A percentile compares a stretch with the other conserved stretches of the same genome.
Conservation (phyloP, 805 yeast genomes). For the Kazachstania kunashirensis region DNA sequence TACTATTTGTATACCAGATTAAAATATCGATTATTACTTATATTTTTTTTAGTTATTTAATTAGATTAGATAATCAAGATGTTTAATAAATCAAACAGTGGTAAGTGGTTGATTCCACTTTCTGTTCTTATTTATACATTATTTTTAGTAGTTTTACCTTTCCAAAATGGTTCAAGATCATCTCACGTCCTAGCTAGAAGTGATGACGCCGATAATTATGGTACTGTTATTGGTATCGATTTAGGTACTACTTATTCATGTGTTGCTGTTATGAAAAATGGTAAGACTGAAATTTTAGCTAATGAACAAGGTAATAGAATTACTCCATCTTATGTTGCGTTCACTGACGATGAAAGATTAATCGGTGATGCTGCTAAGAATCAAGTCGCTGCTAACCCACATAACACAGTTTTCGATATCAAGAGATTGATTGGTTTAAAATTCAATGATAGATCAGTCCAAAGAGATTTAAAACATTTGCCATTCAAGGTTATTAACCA, state of each 20-base stretch:
- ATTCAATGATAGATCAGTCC: slow-evolving; percentile 66
- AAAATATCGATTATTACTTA: not conserved
- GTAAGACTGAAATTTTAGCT: slow-evolving; percentile 85
- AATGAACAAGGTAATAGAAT: slow-evolving; percentile 97
- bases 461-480: slow-evolving; percentile 71
- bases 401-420: slow-evolving; percentile 81
- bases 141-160: slow-evolving; percentile 25
- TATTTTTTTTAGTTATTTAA: not conserved
- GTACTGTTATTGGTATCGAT: slow-evolving; percentile 84
- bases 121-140: slow-evolving; percentile 27
- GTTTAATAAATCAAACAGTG: slow-evolving; percentile 7
- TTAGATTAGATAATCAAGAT: not conserved
- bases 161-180: slow-evolving; percentile 21
- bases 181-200: slow-evolving; percentile 29
- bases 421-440: slow-evolving; percentile 86
- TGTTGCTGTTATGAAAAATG: slow-evolving; percentile 81
- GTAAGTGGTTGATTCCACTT: slow-evolving; percentile 41
- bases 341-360: slow-evolving; percentile 82
- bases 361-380: slow-evolving; percentile 96
- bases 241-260: slow-evolving; percentile 96
- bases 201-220: slow-evolving; percentile 40
- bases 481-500: slow-evolving; percentile 66
- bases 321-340: slow-evolving; percentile 91
- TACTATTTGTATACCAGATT: not conserved
- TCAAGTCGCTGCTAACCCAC: slow-evolving; percentile 84